Conservation (phyloP, 345 rosid species). For the Raphanus sativus region DNA sequence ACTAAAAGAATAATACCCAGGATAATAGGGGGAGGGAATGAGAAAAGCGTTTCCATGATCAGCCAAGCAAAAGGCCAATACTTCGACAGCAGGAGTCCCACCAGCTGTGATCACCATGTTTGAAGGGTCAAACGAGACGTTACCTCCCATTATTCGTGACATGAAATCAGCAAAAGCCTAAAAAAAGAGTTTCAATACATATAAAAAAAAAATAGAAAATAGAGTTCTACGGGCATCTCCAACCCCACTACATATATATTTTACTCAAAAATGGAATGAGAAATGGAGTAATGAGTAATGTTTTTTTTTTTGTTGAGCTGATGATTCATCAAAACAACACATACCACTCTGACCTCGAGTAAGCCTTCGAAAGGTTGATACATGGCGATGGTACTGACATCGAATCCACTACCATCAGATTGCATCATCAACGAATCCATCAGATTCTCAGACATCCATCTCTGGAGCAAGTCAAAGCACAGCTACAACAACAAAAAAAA, state of each 20-base stretch:
- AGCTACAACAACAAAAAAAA: slow-evolving; percentile 41
- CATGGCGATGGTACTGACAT: slow-evolving; percentile 61
- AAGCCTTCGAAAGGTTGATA: slow-evolving; percentile 78
- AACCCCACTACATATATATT: neutral
- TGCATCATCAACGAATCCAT: slow-evolving; percentile 46
- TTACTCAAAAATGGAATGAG: too few species aligned
- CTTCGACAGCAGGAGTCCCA: slow-evolving; percentile 88
- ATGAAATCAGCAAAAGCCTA: slow-evolving; percentile 88
- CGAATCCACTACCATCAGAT: slow-evolving; percentile 43
- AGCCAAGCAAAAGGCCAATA: slow-evolving; percentile 80
- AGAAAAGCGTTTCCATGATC: slow-evolving; percentile 90
- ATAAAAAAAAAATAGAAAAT: neutral
- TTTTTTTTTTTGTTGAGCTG: neutral
- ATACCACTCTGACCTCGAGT: slow-evolving; percentile 70
- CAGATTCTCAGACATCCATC: slow-evolving; percentile 71
- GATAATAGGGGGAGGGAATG: slow-evolving; percentile 85
- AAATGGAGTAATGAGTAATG: too few species aligned
- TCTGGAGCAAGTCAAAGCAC: slow-evolving; percentile 85
- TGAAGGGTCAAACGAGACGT: slow-evolving; percentile 65
- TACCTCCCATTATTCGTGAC: slow-evolving; percentile 59
- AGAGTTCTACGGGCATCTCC: neutral
- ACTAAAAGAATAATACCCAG: slow-evolving; percentile 54
- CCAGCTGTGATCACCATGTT: slow-evolving; percentile 75
- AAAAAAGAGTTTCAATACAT: slow-evolving; percentile 17
- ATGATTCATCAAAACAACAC: neutral